phyloP scores from a whole-genome alignment of 306 rosid genomes.

The Canavalia ensiformis region DNA sequence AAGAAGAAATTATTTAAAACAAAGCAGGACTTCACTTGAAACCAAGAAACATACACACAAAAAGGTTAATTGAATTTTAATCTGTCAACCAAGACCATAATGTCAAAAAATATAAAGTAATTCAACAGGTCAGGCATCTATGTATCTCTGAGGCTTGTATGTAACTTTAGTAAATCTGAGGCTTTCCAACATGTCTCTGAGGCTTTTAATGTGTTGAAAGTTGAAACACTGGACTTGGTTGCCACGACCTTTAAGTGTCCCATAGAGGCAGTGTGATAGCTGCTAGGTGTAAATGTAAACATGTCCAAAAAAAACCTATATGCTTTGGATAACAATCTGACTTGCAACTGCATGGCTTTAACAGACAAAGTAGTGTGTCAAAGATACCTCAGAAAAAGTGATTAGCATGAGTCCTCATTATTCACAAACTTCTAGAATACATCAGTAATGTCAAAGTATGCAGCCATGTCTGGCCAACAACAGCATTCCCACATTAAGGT shows the following conservation, averaged over 20 bases:
- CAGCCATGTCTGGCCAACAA: neutral
- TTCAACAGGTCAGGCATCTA: conserved; percentile 12
- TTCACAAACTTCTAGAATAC: conserved; percentile 20
- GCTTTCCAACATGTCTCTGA: conserved; percentile 24
- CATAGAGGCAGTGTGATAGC: conserved; percentile 26
- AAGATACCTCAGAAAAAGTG: conserved; percentile 17
- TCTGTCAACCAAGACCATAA: conserved; percentile 32
- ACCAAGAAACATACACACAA: conserved; percentile 25
- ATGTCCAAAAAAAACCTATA: conserved; percentile 11
- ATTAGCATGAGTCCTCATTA: neutral
- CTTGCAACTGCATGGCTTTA: neutral
- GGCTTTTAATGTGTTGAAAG: conserved; percentile 28
- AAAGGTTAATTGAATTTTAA: conserved; percentile 6
- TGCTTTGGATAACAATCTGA: conserved; percentile 15
- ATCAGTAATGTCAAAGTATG: conserved; percentile 23
- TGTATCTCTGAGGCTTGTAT: conserved; percentile 33
- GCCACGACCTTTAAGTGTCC: conserved; percentile 2
- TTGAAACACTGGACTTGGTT: conserved; percentile 16
- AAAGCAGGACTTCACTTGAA: neutral
- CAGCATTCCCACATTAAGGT: neutral
- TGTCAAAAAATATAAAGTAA: conserved; percentile 25
- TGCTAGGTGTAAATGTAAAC: conserved; percentile 6
- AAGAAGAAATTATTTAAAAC: conserved; percentile 45
- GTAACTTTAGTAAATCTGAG: neutral
- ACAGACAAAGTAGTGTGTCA: conserved; percentile 2